Base-by-base conservation (phyloP, 345 rosid genomes). In the Citrus maxima region DNA sequence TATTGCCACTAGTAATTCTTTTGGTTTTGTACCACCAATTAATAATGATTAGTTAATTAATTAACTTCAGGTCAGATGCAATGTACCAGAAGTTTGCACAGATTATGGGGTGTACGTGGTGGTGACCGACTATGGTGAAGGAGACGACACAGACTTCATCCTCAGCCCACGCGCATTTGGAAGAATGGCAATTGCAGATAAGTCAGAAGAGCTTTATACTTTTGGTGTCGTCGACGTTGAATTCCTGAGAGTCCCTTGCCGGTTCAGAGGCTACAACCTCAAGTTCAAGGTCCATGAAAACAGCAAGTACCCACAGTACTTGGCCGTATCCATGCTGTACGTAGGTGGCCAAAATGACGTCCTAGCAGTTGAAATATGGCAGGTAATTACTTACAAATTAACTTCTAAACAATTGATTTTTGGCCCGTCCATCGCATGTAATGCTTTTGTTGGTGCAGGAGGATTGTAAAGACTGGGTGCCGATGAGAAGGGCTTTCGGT, bases 41-140 rank as follows among this genome's bases (percentile, higher is more conserved):
- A 51, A 37, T 62, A 63, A 30, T 65, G 8, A 27, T 32, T 42
- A 25, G 22, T 19, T 16, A 51, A 51, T 34, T 34, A 34, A 73
- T 49, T 28, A 28, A 68, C 60, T 64, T 51, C 81, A 92, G 98
- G 95, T 94, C 69, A 88, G 93, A 80, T 95, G 98, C 88, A 93
- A 80, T 10, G 83, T 77, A 62, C 85, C 93, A 28, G 77, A 87
- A 21, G 84, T 82, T 69, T 93, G 97, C 88, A 84, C 73, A 10
- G 90, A 88, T 27, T 81, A 88, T 1, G 98, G 98, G 35, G 90
- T 84, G 81, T 77, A 82, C 77, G 79, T 92, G 73, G 93, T 90
- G 82, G 93, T 82, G 85, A 93, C 98, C 7, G 98, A 95, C 91
- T 90, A 88, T 10, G 98, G 98, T 0, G 95, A 92, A 79, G 98